Evolutionary conservation across 2,329 filamentous ascomycete species (phyloP), one percentile per base, ranked within the genome.

Genomic region (Alternaria ethzedia): DNA sequence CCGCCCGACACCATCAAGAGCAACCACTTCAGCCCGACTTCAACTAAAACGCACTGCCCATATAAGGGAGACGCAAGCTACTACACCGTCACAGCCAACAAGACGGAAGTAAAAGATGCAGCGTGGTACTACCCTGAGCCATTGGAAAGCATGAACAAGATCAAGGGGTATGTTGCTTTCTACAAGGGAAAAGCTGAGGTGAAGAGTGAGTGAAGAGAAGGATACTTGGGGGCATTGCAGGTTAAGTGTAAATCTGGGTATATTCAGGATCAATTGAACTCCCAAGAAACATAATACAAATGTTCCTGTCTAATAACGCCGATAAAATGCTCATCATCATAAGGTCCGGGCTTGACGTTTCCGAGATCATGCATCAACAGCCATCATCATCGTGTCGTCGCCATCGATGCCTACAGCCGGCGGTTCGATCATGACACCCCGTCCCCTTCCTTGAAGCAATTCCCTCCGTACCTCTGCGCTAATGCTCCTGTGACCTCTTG

Each of bases 381-480:
- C 72, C 73, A 94, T 86, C 75, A 94, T 84, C 93, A 97, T 97
- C 15, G 94, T 97, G 83, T 98, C 95, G 78, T 98, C 93, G 10
- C 92, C 88, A 59, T 87, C 94, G 71, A 93, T 89, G 77, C 83
- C 68, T 81, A 83, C 70, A 74, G 86, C 75, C 81, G 84, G 69
- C 81, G 81, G 87, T 78, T 92, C 90, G 21, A 89, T 77, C 23
- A 89, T 84, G 6, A 95, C 88, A 41, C 95, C 95, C 66, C 96
- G 87, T 3, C 94, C 95, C 80, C 96, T 87, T 2, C 96, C 96
- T 25, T 93, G 94, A 51, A 98, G 81, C 75, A 99, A 78, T 79
- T 99, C 95, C 73, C 94, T 89, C 70, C 96, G 86, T 25, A 98
- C 92, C 78, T 98, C 96, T 0, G 96, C 94, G 0, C 93, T 94